These are phyloP conservation scores for Pythium inflatum DNA, from an alignment of 352 stramenopile species.

Conservation along the genomic window DNA sequence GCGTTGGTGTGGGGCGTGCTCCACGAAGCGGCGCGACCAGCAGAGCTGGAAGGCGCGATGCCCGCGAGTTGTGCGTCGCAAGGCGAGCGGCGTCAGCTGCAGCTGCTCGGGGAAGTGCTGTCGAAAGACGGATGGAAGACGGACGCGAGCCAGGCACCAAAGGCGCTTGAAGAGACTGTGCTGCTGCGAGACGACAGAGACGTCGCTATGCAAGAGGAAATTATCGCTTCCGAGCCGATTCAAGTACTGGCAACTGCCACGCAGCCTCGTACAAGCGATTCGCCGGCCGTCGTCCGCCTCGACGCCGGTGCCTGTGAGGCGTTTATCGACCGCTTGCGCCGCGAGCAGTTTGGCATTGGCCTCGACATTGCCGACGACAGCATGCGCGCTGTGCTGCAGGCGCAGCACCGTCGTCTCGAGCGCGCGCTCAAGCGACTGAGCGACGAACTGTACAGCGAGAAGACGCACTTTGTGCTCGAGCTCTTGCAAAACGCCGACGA, in stretches of 20 bases:
- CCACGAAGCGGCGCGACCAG: constrained; percentile 9
- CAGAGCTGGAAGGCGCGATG: constrained; percentile 11
- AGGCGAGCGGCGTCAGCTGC: constrained; percentile 15
- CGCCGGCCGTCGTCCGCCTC: too few relatives aligned
- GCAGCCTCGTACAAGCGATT: too few relatives aligned
- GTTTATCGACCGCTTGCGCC: constrained; percentile 70
- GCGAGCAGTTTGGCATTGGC: constrained; percentile 79
- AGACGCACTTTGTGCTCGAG: constrained; percentile 89
- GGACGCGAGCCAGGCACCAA: neutral
- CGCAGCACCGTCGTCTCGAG: constrained; percentile 82
- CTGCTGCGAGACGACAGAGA: too few relatives aligned
- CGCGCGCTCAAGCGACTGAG: constrained; percentile 85
- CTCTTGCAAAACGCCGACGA: constrained; percentile 90
- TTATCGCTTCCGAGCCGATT: too few relatives aligned
- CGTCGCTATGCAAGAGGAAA: too few relatives aligned
- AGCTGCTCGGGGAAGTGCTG: constrained; percentile 18
- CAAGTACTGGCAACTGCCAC: too few relatives aligned
- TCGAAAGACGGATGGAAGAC: constrained; percentile 14
- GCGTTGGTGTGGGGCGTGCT: constrained; percentile 53
- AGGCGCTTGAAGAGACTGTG: neutral
- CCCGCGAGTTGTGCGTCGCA: neutral
- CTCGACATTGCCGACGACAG: constrained; percentile 63
- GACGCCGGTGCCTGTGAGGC: constrained; percentile 36
- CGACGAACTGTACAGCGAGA: constrained; percentile 86
- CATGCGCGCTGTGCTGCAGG: constrained; percentile 58